These are phyloP conservation scores for Metschnikowia cerradonensis DNA, from an alignment of 805 yeast genomes.

Conservation along the genomic window DNA sequence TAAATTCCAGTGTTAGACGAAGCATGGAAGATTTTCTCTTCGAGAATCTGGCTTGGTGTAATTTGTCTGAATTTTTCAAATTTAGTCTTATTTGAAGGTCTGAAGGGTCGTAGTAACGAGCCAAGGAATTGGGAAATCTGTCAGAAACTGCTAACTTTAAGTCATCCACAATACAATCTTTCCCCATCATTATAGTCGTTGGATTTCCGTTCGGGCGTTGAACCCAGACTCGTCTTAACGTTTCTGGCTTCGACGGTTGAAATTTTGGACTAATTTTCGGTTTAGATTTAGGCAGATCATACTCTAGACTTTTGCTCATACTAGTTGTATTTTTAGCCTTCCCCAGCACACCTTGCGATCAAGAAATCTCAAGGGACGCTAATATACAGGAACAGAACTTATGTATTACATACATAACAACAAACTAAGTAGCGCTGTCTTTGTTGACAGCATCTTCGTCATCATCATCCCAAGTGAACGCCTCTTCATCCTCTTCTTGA, in stretches of 20 bases:
- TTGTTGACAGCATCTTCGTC: slow-evolving; percentile 39
- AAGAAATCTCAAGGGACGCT: background rate
- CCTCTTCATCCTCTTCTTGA: slow-evolving; percentile 42
- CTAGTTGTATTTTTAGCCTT: background rate
- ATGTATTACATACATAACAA: background rate
- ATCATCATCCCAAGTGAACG: slow-evolving; percentile 49
- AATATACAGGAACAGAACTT: background rate
- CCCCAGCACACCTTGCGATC: background rate
- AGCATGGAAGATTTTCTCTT: slow-evolving; percentile 6
- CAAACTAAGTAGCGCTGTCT: background rate
- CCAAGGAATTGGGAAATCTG: slow-evolving; percentile 67
- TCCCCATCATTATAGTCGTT: slow-evolving; percentile 62
- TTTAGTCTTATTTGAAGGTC: slow-evolving; percentile 40
- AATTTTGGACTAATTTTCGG: background rate
- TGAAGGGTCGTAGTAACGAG: slow-evolving; percentile 62
- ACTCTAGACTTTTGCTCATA: slow-evolving; percentile 3
- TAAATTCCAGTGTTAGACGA: slow-evolving; percentile 8
- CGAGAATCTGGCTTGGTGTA: background rate
- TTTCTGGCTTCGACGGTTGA: background rate
- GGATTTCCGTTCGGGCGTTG: slow-evolving; percentile 51
- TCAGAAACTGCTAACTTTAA: slow-evolving; percentile 59
- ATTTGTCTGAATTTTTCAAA: slow-evolving; percentile 2
- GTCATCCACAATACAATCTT: slow-evolving; percentile 74
- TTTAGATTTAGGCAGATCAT: slow-evolving; percentile 2
- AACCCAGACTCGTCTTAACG: slow-evolving; percentile 50